Evolutionary conservation across 31 red algal genomes (phyloP).

Genomic region (Porphyra umbilicalis): DNA sequence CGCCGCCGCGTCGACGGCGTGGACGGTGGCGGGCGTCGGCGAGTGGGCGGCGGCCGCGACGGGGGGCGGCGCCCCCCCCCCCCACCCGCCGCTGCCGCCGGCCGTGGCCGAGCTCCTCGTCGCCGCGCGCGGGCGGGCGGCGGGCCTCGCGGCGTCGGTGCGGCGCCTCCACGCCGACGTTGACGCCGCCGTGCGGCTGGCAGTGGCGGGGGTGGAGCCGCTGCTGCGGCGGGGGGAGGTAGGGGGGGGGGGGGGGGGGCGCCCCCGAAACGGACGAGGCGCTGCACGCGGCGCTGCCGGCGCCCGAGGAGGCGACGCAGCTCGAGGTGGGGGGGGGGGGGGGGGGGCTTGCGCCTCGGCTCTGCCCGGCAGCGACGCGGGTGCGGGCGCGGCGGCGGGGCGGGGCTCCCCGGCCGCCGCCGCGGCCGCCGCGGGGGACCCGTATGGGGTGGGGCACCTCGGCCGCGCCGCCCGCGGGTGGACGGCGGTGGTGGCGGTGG

Average conservation of each 20-base stretch:
- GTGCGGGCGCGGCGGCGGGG: no score
- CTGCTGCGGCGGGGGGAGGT: neutral
- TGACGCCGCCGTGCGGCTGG: neutral
- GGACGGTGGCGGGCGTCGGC: neutral
- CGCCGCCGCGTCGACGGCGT: neutral
- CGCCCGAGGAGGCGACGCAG: neutral
- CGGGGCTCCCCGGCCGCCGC: no score
- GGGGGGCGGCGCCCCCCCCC: neutral
- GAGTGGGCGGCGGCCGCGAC: neutral
- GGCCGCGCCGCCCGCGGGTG: neutral
- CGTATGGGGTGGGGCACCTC: neutral
- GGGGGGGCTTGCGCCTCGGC: neutral
- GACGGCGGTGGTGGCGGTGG: neutral
- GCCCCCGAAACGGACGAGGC: no score
- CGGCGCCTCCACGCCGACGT: neutral
- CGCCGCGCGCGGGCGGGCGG: neutral
- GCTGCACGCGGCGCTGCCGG: no score
- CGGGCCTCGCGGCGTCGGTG: neutral
- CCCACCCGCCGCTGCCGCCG: neutral
- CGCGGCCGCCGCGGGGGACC: neutral
- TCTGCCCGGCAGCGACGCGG: no score
- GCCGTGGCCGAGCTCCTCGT: neutral
- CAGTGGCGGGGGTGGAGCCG: neutral
- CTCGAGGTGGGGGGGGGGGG: neutral
- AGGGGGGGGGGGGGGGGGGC: neutral